Evolutionary conservation across 768 basidiomycete species (phyloP), one percentile per base, ranked within the genome.

Genomic region (Leccinum disarticulatum): DNA sequence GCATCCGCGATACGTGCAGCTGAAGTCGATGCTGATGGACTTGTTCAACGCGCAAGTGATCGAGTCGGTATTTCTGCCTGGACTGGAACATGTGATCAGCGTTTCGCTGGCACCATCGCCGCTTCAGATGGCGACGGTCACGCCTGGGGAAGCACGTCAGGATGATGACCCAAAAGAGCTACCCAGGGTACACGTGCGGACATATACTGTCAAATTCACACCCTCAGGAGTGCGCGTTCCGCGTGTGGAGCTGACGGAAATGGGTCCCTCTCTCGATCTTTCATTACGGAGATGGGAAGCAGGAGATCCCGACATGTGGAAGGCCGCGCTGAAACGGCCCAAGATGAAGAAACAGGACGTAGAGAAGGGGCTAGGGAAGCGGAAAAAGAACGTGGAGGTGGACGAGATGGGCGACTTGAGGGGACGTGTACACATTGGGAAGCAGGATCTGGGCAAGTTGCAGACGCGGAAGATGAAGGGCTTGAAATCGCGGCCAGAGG

Each of bases 401-500:
- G 96, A 99, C 79, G 93, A 92, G 74, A 97, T 98, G 96, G 97
- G 97, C 58, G 93, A 99, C 72, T 74, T 95, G 75, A 83, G 96
- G 67, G 97, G 95, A 48, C 81, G 86, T 59, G 84, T 99, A 30
- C 95, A 98, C 74, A 75, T 98, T 57, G 91, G 78, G 59, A 92
- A 86, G 73, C 96, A 99, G 78, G 93, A 98, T 76, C 72, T 99
- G 67, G 76, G 74, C 64, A 90, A 83, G 77, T 68, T 98, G 75
- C 94, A 97, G 81, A 87, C 87, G 59, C 83, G 94, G 70, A 97
- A 97, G 81, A 96, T 98, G 93, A 98, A 97, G 78, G 96, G 93
- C 10, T 74, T 99, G 62, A 91, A 87, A 70, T 70, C 72, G 35
- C 75, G 71, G 46, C 58, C 56, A 33, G 63, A 58, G 10, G 59